phyloP scores from a whole-genome alignment of 1,284 basidiomycete species.

The Schizophyllum amplum region DNA sequence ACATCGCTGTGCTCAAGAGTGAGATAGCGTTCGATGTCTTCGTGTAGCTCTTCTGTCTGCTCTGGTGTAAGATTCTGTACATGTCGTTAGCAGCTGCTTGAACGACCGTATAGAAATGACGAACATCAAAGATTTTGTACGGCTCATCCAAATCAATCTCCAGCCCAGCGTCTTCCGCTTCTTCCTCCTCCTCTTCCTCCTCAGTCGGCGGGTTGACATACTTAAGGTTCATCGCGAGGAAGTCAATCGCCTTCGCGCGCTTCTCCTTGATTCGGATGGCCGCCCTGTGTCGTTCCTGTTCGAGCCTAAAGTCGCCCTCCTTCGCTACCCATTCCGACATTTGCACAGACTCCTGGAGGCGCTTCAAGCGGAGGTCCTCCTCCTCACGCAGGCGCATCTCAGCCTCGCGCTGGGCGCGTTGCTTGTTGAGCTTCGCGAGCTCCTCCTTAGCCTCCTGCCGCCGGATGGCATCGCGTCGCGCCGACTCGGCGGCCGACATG shows the following conservation, averaged over 20 bases:
- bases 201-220: slow-evolving; percentile 70
- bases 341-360: slow-evolving; percentile 87
- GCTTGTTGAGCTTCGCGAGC: slow-evolving; percentile 83
- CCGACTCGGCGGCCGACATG: slow-evolving; percentile 72
- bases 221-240: slow-evolving; percentile 86
- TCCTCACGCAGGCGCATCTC: slow-evolving; percentile 86
- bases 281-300: slow-evolving; percentile 87
- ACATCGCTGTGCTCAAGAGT: slow-evolving; percentile 77
- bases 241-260: slow-evolving; percentile 93
- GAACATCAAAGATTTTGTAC: slow-evolving; percentile 90
- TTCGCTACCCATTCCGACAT: slow-evolving; percentile 98
- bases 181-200: slow-evolving; percentile 61
- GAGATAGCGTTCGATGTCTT: slow-evolving; percentile 91
- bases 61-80: slow-evolving; percentile 74
- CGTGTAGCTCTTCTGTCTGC: slow-evolving; percentile 90
- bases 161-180: slow-evolving; percentile 81
- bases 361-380: slow-evolving; percentile 83
- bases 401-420: slow-evolving; percentile 87
- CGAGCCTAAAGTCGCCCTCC: slow-evolving; percentile 95
- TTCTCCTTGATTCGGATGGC: slow-evolving; percentile 94
- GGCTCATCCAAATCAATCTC: slow-evolving; percentile 99
- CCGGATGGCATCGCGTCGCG: slow-evolving; percentile 72
- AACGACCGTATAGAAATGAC: slow-evolving; percentile 20
- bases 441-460: slow-evolving; percentile 93
- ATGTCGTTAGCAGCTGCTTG: slow-evolving; percentile 14